Percentiles rank a stretch among this genome's conserved stretches.
These are phyloP conservation scores for Crucihimalaya himalaica DNA, from an alignment of 345 rosid genomes.

Conservation along the genomic window DNA sequence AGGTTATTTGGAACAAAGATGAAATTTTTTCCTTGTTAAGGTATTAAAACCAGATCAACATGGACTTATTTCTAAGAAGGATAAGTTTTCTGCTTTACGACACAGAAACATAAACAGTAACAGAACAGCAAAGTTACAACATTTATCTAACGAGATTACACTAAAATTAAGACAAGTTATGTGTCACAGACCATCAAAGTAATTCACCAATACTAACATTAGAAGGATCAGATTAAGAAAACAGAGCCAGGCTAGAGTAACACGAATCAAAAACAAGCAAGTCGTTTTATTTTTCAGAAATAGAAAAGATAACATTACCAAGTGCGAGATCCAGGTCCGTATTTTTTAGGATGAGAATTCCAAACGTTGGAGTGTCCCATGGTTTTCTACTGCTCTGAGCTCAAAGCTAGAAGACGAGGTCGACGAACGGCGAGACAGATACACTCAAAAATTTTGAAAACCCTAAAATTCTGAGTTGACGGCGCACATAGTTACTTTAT, in stretches of 20 bases:
- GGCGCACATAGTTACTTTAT: neutral
- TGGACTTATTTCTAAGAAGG: neutral
- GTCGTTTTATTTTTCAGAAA: neutral
- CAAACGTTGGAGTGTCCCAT: conserved; percentile 30
- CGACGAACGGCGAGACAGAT: neutral
- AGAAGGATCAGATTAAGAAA: neutral
- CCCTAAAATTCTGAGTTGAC: neutral
- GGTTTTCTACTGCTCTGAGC: neutral
- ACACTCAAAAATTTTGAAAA: neutral
- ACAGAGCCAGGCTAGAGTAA: neutral
- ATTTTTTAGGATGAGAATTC: conserved; percentile 38
- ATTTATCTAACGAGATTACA: neutral
- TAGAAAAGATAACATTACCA: conserved; percentile 24
- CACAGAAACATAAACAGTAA: neutral
- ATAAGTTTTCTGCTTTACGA: no score
- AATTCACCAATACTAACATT: neutral
- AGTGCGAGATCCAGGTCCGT: conserved; percentile 34
- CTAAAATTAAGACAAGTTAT: neutral
- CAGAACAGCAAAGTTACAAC: neutral
- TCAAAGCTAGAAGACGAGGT: neutral
- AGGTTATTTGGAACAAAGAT: no score
- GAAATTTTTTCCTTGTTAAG: no score
- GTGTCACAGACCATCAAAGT: neutral
- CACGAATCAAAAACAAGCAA: neutral
- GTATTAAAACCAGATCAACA: neutral